These are phyloP conservation scores for Sphagnum tenellum DNA, from an alignment of 225 moss, liverwort and hornwort genomes.

Conservation along the genomic window DNA sequence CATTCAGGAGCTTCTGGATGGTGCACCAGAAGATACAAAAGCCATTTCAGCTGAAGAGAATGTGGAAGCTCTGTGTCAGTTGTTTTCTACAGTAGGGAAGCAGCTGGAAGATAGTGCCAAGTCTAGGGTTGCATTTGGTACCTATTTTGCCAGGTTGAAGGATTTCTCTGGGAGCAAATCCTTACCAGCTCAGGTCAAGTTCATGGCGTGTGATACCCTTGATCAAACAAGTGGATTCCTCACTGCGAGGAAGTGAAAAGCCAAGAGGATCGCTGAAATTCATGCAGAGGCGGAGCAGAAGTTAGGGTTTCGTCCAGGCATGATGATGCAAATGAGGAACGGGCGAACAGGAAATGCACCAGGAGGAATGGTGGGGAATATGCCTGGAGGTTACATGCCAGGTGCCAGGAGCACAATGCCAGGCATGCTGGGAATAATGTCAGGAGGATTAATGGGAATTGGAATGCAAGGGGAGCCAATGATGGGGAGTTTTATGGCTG, in stretches of 20 bases:
- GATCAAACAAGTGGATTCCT: constrained; percentile 44
- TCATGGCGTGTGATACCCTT: constrained; percentile 56
- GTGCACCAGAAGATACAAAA: neutral
- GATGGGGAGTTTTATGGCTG: constrained; percentile 10
- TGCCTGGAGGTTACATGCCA: too few relatives aligned
- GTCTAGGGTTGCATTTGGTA: neutral
- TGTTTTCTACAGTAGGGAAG: constrained; percentile 1
- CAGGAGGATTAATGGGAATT: constrained; percentile 8
- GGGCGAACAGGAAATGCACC: constrained; percentile 8
- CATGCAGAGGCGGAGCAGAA: constrained; percentile 59
- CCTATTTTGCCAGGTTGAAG: constrained; percentile 22
- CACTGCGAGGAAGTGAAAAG: constrained; percentile 53
- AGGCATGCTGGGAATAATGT: constrained; percentile 16
- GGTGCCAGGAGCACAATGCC: constrained; percentile 8
- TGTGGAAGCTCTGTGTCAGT: constrained; percentile 3
- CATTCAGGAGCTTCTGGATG: too few relatives aligned
- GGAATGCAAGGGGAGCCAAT: constrained; percentile 8
- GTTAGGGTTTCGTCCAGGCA: constrained; percentile 50
- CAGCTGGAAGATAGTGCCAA: constrained; percentile 3
- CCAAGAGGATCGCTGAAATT: constrained; percentile 53
- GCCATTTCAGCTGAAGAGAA: neutral
- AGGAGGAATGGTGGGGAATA: too few relatives aligned
- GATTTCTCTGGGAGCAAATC: constrained; percentile 14
- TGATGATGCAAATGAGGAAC: constrained; percentile 26
- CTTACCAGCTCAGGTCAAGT: constrained; percentile 39